A percentile compares a stretch with the other conserved stretches of the same genome.
Evolutionary conservation across 768 basidiomycete genomes (phyloP).

Genomic region (Agrocybe praecox): DNA sequence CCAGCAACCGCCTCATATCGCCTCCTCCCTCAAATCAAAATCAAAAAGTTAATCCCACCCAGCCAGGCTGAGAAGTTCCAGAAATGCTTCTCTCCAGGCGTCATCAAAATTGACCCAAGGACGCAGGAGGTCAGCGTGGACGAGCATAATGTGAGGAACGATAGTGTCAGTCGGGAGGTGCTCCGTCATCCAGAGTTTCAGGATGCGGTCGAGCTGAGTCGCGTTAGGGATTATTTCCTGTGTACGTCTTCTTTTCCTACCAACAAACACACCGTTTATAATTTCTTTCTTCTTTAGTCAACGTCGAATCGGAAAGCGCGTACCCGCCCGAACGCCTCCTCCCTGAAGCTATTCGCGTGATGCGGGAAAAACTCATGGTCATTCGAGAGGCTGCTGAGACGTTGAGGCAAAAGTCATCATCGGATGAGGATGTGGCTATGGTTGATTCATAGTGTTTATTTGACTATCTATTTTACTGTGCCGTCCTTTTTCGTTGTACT

Average conservation of each 20-base stretch:
- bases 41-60: conserved; percentile 74
- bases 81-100: conserved; percentile 85
- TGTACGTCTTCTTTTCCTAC: conserved; percentile 77
- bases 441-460: conserved; percentile 13
- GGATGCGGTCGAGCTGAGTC: conserved; percentile 77
- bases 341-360: conserved; percentile 77
- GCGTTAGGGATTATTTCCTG: conserved; percentile 91
- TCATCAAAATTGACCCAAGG: conserved; percentile 61
- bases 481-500: neutral
- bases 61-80: conserved; percentile 82
- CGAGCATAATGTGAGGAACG: conserved; percentile 68
- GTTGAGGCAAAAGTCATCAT: conserved; percentile 43
- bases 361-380: conserved; percentile 75
- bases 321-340: conserved; percentile 85
- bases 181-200: conserved; percentile 90
- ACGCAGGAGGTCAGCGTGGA: conserved; percentile 68
- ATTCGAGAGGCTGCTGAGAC: conserved; percentile 62
- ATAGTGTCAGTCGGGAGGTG: conserved; percentile 91
- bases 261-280: too few species aligned
- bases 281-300: conserved; percentile 49
- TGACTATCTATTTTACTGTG: neutral
- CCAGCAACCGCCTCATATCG: conserved; percentile 95
- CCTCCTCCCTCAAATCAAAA: conserved; percentile 82
- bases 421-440: conserved; percentile 58
- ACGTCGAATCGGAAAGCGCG: conserved; percentile 88